Evolutionary conservation across 352 stramenopile species (phyloP).

Genomic region (Globisporangium emineosum): DNA sequence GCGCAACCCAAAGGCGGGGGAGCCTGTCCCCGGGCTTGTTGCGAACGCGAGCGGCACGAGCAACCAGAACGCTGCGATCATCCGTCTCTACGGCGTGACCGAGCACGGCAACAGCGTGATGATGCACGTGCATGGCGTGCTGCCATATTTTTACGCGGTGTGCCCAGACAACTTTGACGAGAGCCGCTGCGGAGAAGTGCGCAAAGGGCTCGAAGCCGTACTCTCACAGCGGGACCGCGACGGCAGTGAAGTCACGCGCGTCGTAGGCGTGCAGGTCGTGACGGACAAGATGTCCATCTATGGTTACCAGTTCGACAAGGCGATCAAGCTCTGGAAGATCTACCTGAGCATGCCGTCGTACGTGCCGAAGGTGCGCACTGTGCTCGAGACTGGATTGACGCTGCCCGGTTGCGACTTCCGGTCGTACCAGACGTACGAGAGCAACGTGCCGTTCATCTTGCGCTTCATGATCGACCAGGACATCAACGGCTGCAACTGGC

Average conservation of each 20-base stretch:
- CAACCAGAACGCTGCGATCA: slow-evolving; percentile 84
- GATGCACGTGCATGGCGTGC: slow-evolving; percentile 97
- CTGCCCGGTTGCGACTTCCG: slow-evolving; percentile 64
- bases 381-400: slow-evolving; percentile 87
- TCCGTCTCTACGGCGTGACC: slow-evolving; percentile 97
- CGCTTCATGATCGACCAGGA: slow-evolving; percentile 99
- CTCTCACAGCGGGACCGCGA: slow-evolving; percentile 56
- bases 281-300: slow-evolving; percentile 84
- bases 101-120: slow-evolving; percentile 94
- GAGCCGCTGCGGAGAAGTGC: slow-evolving; percentile 66
- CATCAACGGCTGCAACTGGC: slow-evolving; percentile 97
- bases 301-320: slow-evolving; percentile 80
- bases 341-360: slow-evolving; percentile 94
- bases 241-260: slow-evolving; percentile 34
- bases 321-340: slow-evolving; percentile 85
- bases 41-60: slow-evolving; percentile 90
- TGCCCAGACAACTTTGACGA: slow-evolving; percentile 75
- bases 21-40: slow-evolving; percentile 64
- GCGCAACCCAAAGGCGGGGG: slow-evolving; percentile 81
- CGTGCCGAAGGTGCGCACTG: slow-evolving; percentile 90
- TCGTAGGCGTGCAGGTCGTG: slow-evolving; percentile 75
- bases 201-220: slow-evolving; percentile 52
- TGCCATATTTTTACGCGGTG: slow-evolving; percentile 96
- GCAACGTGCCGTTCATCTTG: slow-evolving; percentile 98
- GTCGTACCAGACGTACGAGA: slow-evolving; percentile 95